Percentiles rank a stretch among this genome's conserved stretches.
Evolutionary conservation across 2,329 filamentous ascomycete genomes (phyloP).

Genomic region (Calonectria fujianensis): DNA sequence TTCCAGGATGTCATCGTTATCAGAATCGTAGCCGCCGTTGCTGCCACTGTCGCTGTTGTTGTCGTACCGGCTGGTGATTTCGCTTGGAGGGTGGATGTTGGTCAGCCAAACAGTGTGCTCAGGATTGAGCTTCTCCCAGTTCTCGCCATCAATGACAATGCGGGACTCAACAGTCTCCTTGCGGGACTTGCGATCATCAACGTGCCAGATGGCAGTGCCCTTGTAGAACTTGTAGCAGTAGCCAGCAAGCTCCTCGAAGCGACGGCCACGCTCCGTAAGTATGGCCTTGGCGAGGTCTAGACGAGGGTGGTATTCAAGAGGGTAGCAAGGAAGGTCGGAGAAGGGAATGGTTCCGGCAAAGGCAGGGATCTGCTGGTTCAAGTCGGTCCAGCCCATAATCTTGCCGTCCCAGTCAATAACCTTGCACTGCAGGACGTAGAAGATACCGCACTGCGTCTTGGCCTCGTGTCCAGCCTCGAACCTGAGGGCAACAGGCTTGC

Average conservation of each 20-base stretch:
- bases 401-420: constrained; percentile 70
- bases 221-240: constrained; percentile 69
- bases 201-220: constrained; percentile 60
- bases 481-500: constrained; percentile 62
- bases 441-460: constrained; percentile 61
- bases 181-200: constrained; percentile 47
- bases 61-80: neutral
- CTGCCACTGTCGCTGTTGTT: constrained; percentile 33
- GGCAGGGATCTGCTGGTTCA: constrained; percentile 60
- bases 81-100: constrained; percentile 18
- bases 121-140: constrained; percentile 57
- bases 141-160: constrained; percentile 57
- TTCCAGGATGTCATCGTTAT: neutral
- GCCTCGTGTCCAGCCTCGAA: constrained; percentile 62
- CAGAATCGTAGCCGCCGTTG: constrained; percentile 41
- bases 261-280: constrained; percentile 64
- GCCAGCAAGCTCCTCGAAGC: constrained; percentile 67
- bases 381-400: constrained; percentile 64
- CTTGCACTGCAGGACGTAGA: constrained; percentile 62
- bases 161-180: constrained; percentile 57
- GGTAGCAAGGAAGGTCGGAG: constrained; percentile 65
- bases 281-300: constrained; percentile 58
- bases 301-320: constrained; percentile 65
- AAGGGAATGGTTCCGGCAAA: constrained; percentile 68
- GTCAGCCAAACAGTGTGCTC: constrained; percentile 52